A percentile compares a stretch with the other conserved stretches of the same genome.
Conservation (phyloP, 768 basidiomycete species). For the Cubamyces lactineus region DNA sequence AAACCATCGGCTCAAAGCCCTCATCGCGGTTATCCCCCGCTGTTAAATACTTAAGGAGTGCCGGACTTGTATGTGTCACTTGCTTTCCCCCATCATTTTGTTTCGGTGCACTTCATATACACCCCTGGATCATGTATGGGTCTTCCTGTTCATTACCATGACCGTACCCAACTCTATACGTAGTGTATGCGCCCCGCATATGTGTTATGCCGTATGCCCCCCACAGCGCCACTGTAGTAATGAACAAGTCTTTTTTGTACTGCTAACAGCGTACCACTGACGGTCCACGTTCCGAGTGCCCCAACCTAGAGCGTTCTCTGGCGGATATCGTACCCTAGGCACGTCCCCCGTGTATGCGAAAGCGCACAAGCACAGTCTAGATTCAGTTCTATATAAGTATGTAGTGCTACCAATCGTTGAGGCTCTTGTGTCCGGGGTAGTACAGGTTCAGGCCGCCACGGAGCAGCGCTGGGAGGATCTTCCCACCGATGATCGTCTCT, state of each 20-base stretch:
- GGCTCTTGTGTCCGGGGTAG: slow-evolving; percentile 63
- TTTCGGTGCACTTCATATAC: background rate
- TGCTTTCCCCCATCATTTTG: background rate
- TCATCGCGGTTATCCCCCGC: background rate
- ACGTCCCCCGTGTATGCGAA: background rate
- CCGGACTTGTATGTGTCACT: background rate
- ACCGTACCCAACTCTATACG: background rate
- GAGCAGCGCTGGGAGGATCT: slow-evolving; percentile 82
- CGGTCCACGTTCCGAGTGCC: background rate
- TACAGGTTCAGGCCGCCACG: slow-evolving; percentile 85
- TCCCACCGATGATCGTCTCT: slow-evolving; percentile 84
- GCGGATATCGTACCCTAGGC: no score
- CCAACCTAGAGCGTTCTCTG: background rate
- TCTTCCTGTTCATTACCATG: background rate
- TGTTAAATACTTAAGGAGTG: no score
- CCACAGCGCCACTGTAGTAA: slow-evolving; percentile 22
- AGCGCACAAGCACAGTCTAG: background rate
- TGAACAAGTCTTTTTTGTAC: slow-evolving; percentile 12
- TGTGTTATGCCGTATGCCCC: background rate
- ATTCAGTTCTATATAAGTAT: no score
- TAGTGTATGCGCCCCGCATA: slow-evolving; percentile 2
- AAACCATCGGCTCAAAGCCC: background rate
- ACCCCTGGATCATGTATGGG: slow-evolving; percentile 1
- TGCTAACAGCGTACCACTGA: background rate
- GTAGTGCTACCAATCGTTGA: slow-evolving; percentile 68